Evolutionary conservation across 176 grass and related monocot genomes (phyloP).

Genomic region (Lolium multiflorum): DNA sequence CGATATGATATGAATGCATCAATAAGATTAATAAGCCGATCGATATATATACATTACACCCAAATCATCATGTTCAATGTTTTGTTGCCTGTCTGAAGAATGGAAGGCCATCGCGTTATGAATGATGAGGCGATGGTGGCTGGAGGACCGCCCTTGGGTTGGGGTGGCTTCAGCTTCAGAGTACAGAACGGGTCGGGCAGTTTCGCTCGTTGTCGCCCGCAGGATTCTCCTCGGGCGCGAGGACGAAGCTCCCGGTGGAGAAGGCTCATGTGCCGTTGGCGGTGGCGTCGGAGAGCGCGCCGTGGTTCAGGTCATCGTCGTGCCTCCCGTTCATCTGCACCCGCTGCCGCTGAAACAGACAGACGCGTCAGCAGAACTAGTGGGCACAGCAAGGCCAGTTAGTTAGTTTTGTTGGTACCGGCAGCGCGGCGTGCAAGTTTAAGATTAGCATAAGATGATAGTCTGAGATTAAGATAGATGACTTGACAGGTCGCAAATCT

Average conservation of each 20-base stretch:
- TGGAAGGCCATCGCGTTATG: constrained; percentile 10
- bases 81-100: neutral
- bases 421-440: neutral
- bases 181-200: neutral
- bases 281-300: constrained; percentile 54
- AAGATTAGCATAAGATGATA: too few relatives aligned
- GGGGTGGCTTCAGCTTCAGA: constrained; percentile 15
- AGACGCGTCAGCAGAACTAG: constrained; percentile 9
- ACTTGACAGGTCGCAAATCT: neutral
- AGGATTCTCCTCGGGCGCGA: constrained; percentile 53
- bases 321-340: constrained; percentile 87
- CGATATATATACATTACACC: constrained; percentile 43
- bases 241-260: constrained; percentile 40
- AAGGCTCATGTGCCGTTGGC: constrained; percentile 52
- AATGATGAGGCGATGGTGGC: too few relatives aligned
- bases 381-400: neutral
- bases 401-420: neutral
- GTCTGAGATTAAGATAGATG: neutral
- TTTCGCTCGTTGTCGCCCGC: neutral
- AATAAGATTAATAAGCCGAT: constrained; percentile 17
- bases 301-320: constrained; percentile 52
- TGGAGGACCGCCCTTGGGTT: too few relatives aligned
- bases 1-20: neutral
- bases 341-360: constrained; percentile 70
- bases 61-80: neutral